These are phyloP conservation scores for Nothophytophthora sp. DNA, from an alignment of 352 stramenopile species.

Conservation along the genomic window DNA sequence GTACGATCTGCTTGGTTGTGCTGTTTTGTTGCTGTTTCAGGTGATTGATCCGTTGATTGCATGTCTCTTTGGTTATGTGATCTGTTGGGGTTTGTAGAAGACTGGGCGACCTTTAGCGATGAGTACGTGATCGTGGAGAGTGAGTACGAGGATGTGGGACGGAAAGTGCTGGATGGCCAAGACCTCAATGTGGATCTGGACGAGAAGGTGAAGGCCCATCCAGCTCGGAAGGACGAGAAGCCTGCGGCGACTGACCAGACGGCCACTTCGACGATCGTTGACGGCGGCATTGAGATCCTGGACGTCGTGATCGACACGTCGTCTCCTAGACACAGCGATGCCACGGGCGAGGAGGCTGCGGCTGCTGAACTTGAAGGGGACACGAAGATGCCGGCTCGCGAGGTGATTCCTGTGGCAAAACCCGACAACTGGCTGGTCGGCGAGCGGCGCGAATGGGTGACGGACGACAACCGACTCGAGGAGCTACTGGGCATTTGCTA, in stretches of 20 bases:
- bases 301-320: conserved; percentile 38
- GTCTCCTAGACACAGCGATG: conserved; percentile 17
- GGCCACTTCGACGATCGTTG: conserved; percentile 17
- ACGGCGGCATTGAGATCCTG: conserved; percentile 28
- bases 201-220: conserved; percentile 31
- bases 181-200: conserved; percentile 47
- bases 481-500: conserved; percentile 84
- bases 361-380: conserved; percentile 10
- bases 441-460: conserved; percentile 48
- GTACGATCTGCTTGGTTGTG: conserved; percentile 19
- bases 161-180: conserved; percentile 64
- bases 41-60: background rate
- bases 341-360: background rate
- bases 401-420: conserved; percentile 26
- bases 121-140: conserved; percentile 86
- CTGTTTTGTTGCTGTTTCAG: background rate
- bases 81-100: conserved; percentile 27
- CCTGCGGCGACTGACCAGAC: conserved; percentile 6
- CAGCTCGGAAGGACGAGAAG: background rate
- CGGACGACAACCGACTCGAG: conserved; percentile 65
- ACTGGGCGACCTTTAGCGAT: conserved; percentile 74
- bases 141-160: conserved; percentile 78
- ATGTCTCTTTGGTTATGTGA: conserved; percentile 3
- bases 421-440: conserved; percentile 36
- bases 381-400: conserved; percentile 23